Evolutionary conservation across 345 rosid genomes (phyloP).

Genomic region (Toxicodendron radicans): DNA sequence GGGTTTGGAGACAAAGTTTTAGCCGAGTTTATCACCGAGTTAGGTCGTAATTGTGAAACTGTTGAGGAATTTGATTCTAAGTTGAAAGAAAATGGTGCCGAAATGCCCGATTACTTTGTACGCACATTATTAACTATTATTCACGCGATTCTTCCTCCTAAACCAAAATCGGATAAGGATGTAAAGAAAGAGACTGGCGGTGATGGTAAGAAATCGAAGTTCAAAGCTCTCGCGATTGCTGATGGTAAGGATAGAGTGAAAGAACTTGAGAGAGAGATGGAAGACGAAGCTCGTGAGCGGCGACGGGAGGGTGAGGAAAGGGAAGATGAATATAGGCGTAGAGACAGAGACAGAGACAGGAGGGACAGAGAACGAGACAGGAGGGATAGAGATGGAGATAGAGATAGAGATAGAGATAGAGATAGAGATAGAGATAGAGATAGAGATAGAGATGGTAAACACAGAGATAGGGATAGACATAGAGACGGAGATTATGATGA

Average conservation of each 20-base stretch:
- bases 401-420: conserved; percentile 25
- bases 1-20: conserved; percentile 74
- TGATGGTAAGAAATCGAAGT: conserved; percentile 49
- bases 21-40: conserved; percentile 78
- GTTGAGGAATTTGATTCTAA: conserved; percentile 72
- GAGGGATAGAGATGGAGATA: conserved; percentile 28
- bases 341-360: conserved; percentile 17
- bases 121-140: conserved; percentile 72
- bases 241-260: conserved; percentile 69
- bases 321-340: conserved; percentile 22
- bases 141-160: conserved; percentile 80
- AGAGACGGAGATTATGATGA: conserved; percentile 28
- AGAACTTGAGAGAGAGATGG: conserved; percentile 65
- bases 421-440: conserved; percentile 28
- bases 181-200: conserved; percentile 25
- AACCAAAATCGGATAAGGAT: conserved; percentile 42
- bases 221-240: conserved; percentile 62
- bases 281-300: conserved; percentile 46
- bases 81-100: conserved; percentile 75
- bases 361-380: conserved; percentile 22
- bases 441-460: conserved; percentile 21
- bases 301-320: conserved; percentile 23
- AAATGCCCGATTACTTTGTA: conserved; percentile 89
- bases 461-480: conserved; percentile 27
- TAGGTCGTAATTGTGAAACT: conserved; percentile 55